Base-by-base conservation (phyloP, 2,329 filamentous ascomycete species). In the Aspergillus proliferans region DNA sequence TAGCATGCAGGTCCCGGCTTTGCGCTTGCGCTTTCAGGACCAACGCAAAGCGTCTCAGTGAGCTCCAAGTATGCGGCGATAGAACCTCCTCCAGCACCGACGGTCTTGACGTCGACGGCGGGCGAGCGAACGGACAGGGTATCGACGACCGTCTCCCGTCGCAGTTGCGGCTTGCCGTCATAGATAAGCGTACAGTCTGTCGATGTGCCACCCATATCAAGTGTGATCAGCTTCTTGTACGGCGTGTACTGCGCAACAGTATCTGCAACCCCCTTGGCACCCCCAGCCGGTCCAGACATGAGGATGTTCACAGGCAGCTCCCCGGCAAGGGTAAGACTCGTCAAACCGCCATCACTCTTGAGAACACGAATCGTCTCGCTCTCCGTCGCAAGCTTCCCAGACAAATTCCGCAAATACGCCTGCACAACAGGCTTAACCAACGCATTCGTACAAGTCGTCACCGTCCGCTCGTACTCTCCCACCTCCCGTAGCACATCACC, bases 161-260 rank as follows among this genome's bases (percentile, higher is more conserved):
- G 70, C 18, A 76, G 65, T 33, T 71, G 68, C 4, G 70, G 70
- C 47, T 71, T 67, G 2, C 71, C 69, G 15, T 72, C 64, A 18
- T 69, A 68, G 15, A 77, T 70, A 4, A 77, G 56, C 1, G 74
- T 73, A 50, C 72, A 74, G 47, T 77, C 75, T 0, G 74, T 76
- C 4, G 71, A 75, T 1, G 74, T 77, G 1, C 74, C 75, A n/a
- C 75, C 74, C 72, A 77, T 76, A 46, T 77, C 75, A 10, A 77
- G 63, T 0, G 74, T 76, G 46, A 77, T 75, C 22, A 76, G 59
- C 39, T 76, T 75, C 53, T 74, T 75, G 58, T 71, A 76, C 0
- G 69, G 67, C 0, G 74, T 76, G 46, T 71, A 69, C 39, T 67
- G 70, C 7, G 74, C 65, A 1, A 77, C 68, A 8, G 73, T 63